Evolutionary conservation across 257 asterid species (phyloP).

Genomic region (Paraleonurus japonicus): DNA sequence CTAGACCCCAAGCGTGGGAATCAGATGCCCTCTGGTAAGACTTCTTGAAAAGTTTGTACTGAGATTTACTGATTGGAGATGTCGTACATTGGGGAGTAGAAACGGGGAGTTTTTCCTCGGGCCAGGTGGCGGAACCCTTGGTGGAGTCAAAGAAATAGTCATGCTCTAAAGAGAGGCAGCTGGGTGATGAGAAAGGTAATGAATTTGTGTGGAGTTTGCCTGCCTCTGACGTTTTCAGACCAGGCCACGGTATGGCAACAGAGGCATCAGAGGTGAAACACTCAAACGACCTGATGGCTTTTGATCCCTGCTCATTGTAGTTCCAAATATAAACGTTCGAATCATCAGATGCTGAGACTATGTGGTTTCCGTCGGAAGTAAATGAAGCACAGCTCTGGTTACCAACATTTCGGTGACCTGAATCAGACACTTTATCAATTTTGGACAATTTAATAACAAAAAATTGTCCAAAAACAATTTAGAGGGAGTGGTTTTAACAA

Average conservation of each 20-base stretch:
- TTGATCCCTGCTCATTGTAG: conserved; percentile 36
- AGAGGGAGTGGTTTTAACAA: background rate
- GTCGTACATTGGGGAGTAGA: conserved; percentile 29
- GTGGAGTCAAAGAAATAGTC: conserved; percentile 52
- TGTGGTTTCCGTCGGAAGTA: conserved; percentile 71
- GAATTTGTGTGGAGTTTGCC: conserved; percentile 20
- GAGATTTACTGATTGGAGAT: conserved; percentile 55
- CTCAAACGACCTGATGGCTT: conserved; percentile 59
- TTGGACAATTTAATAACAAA: too few relatives aligned
- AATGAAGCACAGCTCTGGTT: conserved; percentile 63
- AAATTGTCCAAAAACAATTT: too few relatives aligned
- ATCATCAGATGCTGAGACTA: conserved; percentile 79
- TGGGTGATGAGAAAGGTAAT: conserved; percentile 52
- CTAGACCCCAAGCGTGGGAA: conserved; percentile 87
- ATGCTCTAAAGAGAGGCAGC: conserved; percentile 47
- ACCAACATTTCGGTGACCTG: conserved; percentile 68
- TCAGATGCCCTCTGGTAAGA: conserved; percentile 56
- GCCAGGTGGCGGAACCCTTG: conserved; percentile 90
- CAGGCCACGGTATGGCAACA: conserved; percentile 79
- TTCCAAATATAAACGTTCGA: conserved; percentile 73
- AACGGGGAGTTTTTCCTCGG: conserved; percentile 84
- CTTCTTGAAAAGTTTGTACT: conserved; percentile 60
- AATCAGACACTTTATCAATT: background rate
- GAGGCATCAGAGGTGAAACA: conserved; percentile 71
- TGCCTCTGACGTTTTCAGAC: conserved; percentile 25